Conservation (phyloP, 169 alveolate genomes). For the Theileria luwenshuni region DNA sequence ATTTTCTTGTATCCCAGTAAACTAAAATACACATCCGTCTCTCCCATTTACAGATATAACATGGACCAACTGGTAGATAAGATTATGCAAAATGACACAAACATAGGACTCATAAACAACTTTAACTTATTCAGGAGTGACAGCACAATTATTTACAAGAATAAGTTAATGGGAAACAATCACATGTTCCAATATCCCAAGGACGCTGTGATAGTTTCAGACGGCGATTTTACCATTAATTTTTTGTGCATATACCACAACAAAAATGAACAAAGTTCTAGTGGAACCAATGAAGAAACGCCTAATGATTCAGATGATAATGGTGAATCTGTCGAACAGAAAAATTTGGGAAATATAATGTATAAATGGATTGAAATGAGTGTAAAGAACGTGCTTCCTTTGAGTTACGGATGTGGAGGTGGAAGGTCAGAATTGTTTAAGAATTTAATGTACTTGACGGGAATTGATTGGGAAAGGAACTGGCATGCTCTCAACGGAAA, state of each 20-base stretch:
- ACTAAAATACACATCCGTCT: constrained; percentile 29
- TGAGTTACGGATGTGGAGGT: constrained; percentile 66
- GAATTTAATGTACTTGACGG: too few relatives aligned
- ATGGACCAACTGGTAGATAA: too few relatives aligned
- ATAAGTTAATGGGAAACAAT: constrained; percentile 15
- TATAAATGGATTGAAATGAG: constrained; percentile 49
- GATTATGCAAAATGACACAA: too few relatives aligned
- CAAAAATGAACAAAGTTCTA: not conserved
- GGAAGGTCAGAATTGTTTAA: constrained; percentile 31
- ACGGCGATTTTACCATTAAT: constrained; percentile 53
- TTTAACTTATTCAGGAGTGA: constrained; percentile 47
- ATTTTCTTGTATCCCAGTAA: constrained; percentile 21
- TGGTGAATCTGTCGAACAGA: too few relatives aligned
- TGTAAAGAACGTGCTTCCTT: constrained; percentile 36
- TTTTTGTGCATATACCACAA: constrained; percentile 46
- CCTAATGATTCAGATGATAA: not conserved
- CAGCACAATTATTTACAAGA: constrained; percentile 13
- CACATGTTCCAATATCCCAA: constrained; percentile 24
- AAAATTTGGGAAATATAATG: not conserved
- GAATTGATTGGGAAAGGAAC: not conserved
- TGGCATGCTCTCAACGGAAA: not conserved
- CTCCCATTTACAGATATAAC: too few relatives aligned
- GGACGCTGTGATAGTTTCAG: constrained; percentile 38
- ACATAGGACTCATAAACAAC: constrained; percentile 27
- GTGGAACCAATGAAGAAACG: not conserved